Evolutionary conservation across 2,329 filamentous ascomycete genomes (phyloP), one percentile per base, ranked within the genome.

Genomic region (Stemphylium lycopersici): DNA sequence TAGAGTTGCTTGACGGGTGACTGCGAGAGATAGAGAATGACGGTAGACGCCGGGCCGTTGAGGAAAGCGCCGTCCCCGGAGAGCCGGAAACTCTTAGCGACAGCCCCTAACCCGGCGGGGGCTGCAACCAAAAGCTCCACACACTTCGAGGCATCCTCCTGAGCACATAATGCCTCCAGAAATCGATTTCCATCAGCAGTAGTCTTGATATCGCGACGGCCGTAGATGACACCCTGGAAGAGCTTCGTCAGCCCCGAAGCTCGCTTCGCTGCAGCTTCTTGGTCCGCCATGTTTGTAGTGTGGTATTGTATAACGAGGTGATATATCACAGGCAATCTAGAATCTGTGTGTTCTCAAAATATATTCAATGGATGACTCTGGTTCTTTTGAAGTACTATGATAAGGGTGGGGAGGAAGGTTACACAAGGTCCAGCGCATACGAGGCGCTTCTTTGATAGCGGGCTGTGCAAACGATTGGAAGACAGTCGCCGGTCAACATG

Each of bases 1-100:
- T 77, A 80, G 2, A 85, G 63, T 24, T 77, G 71, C 55, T 82
- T 83, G 40, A 86, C 59, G 0, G 61, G 67, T 1, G 80, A 77
- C 40, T 79, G 71, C 0, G 75, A 67, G 1, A 82, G 55, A 48
- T 77, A 77, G 4, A 31, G 56, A 24, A 81, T 61, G 7, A 78
- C 60, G 3, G 56, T 38, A 4, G 69, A 57, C 5, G 69, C 67
- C 32, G 59, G 39, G 2, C 67, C 69, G 48, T 83, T 83, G 39
- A 84, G 63, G 62, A 84, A 84, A 1, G 52, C 40, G 6, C 62
- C 40, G 1, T 78, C 77, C 4, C 71, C 58, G 53, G 81, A 75
- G 54, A 81, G 77, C 39, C 81, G 71, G 31, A 84, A 60, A 2
- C 75, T 73, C 7, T 66, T 62, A 46, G 76, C 76, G 11, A 84